These are phyloP conservation scores for Solanum megistacrolobum DNA, from an alignment of 257 asterid genomes.

Conservation along the genomic window DNA sequence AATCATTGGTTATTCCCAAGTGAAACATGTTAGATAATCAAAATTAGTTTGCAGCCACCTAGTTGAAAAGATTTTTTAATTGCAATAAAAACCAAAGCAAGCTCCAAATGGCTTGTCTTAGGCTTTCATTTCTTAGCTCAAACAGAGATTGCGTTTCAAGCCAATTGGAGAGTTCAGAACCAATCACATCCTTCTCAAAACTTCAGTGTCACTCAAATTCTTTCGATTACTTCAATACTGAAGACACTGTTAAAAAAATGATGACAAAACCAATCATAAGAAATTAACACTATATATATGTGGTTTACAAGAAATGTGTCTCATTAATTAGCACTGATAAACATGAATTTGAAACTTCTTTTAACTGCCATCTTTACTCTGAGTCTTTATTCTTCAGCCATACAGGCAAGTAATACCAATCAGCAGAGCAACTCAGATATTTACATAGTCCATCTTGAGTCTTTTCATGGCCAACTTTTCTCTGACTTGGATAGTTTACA, in stretches of 20 bases:
- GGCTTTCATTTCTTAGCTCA: neutral
- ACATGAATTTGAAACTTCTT: neutral
- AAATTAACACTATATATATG: neutral
- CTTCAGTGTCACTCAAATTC: neutral
- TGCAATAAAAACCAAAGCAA: neutral
- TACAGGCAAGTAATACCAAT: neutral
- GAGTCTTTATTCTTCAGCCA: neutral
- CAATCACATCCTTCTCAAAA: neutral
- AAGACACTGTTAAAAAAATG: neutral
- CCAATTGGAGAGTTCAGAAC: neutral
- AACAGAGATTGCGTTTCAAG: neutral
- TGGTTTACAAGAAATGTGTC: neutral
- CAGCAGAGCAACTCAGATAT: neutral
- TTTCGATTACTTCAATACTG: neutral
- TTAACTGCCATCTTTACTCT: neutral
- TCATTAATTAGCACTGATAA: neutral
- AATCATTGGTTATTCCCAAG: neutral
- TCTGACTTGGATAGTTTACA: constrained; percentile 2
- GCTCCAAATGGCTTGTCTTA: neutral
- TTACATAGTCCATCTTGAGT: constrained; percentile 18
- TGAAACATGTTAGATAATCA: neutral
- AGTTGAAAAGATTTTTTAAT: neutral
- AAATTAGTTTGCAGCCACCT: neutral
- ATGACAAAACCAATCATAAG: neutral
- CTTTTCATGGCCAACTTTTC: neutral